Conservation (phyloP, 2,329 filamentous ascomycete genomes). For the Calonectria pteridis region DNA sequence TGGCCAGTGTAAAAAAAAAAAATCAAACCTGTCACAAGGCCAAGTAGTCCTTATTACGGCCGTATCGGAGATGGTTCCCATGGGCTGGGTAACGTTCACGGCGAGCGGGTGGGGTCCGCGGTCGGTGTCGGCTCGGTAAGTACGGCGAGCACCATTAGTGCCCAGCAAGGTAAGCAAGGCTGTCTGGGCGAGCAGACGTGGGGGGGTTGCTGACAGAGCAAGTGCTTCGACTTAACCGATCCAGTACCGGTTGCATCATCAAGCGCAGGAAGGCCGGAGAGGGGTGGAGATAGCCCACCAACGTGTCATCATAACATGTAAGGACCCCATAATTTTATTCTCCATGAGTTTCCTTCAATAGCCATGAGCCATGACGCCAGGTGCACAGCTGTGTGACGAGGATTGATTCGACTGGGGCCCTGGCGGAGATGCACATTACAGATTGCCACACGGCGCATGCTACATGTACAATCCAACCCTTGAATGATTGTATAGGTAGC, state of each 20-base stretch:
- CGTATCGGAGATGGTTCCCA: conserved; percentile 28
- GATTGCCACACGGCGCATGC: neutral
- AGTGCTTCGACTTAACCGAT: neutral
- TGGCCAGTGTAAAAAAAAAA: neutral
- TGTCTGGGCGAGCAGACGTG: conserved; percentile 6
- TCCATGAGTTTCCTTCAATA: conserved; percentile 5
- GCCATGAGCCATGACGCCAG: neutral
- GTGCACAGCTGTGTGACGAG: neutral
- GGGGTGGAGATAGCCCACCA: conserved; percentile 11
- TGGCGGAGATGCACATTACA: neutral
- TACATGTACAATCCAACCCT: neutral
- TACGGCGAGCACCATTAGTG: conserved; percentile 13
- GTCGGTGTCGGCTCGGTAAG: conserved; percentile 22
- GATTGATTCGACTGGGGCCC: neutral
- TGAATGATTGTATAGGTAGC: too few species aligned
- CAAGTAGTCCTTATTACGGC: conserved; percentile 6
- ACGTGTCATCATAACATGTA: conserved; percentile 28
- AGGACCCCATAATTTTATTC: conserved; percentile 22
- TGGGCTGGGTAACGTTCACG: conserved; percentile 2
- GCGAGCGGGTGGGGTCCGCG: conserved; percentile 22
- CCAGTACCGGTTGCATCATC: conserved; percentile 6
- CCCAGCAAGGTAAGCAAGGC: neutral
- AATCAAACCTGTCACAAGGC: neutral
- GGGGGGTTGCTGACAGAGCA: conserved; percentile 8
- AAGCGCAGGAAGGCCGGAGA: conserved; percentile 4